Evolutionary conservation across 257 asterid genomes (phyloP).

Genomic region (Ocimum tenuiflorum): DNA sequence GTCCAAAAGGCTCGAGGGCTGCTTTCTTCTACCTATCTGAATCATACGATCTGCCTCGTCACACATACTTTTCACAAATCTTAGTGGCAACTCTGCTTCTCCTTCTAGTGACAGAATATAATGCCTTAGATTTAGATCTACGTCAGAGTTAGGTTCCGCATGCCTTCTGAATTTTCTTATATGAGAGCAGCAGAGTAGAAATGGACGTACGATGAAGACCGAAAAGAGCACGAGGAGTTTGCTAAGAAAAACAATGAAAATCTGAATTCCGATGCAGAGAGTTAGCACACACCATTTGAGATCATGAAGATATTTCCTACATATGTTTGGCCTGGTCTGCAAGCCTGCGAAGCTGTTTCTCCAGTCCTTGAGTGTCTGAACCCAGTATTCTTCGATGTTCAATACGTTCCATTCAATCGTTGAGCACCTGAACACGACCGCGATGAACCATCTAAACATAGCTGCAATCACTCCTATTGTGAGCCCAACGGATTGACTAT

Average conservation of each 20-base stretch:
- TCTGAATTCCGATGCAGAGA: neutral
- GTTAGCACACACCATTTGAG: neutral
- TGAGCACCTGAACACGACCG: neutral
- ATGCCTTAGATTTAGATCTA: neutral
- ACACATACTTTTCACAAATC: too few relatives aligned
- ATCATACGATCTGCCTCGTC: too few relatives aligned
- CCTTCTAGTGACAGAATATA: neutral
- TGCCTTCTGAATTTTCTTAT: too few relatives aligned
- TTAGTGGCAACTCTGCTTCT: neutral
- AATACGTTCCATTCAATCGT: neutral
- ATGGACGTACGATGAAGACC: neutral
- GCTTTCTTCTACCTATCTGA: too few relatives aligned
- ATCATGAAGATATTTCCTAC: neutral
- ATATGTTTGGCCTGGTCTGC: neutral
- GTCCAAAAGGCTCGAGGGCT: too few relatives aligned
- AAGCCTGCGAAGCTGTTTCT: neutral
- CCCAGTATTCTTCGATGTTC: neutral
- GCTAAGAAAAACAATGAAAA: neutral
- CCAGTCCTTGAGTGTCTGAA: neutral
- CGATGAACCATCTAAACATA: neutral
- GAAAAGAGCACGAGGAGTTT: neutral
- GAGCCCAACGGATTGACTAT: neutral
- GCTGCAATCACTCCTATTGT: neutral
- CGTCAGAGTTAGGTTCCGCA: too few relatives aligned
- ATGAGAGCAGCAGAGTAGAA: neutral